Evolutionary conservation across 2,329 filamentous ascomycete genomes (phyloP).

Genomic region (Ophiosphaerella narmari): DNA sequence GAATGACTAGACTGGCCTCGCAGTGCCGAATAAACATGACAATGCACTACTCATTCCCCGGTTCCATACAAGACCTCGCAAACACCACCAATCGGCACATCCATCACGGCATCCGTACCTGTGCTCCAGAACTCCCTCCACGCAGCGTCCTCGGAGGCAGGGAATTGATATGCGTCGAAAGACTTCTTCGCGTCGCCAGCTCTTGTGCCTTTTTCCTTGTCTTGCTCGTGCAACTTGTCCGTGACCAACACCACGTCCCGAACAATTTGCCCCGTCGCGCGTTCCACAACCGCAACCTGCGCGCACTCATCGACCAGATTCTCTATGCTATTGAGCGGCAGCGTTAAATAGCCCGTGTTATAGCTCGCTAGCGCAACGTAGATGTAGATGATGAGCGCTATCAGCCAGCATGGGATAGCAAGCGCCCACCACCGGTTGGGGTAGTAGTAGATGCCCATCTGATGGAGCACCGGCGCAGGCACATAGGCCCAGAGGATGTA

Average conservation of each 20-base stretch:
- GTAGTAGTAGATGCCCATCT: slow-evolving; percentile 94
- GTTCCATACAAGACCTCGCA: slow-evolving; percentile 91
- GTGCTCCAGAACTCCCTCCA: slow-evolving; percentile 88
- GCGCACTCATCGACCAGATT: slow-evolving; percentile 91
- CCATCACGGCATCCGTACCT: slow-evolving; percentile 96
- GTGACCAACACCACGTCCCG: slow-evolving; percentile 30
- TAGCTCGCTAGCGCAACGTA: slow-evolving; percentile 91
- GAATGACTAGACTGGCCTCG: not conserved
- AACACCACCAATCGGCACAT: slow-evolving; percentile 91
- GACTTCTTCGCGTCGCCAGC: slow-evolving; percentile 9
- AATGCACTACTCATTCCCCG: slow-evolving; percentile 13
- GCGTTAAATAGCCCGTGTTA: slow-evolving; percentile 86
- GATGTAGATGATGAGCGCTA: slow-evolving; percentile 87
- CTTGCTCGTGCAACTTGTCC: slow-evolving; percentile 21
- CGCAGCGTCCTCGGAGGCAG: slow-evolving; percentile 52
- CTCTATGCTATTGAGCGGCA: slow-evolving; percentile 78
- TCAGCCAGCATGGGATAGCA: slow-evolving; percentile 86
- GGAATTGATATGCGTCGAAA: no score
- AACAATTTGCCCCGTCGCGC: slow-evolving; percentile 62
- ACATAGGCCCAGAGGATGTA: slow-evolving; percentile 86
- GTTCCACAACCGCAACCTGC: slow-evolving; percentile 80
- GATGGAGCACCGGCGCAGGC: slow-evolving; percentile 87
- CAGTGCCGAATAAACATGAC: slow-evolving; percentile 18
- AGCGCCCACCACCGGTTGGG: slow-evolving; percentile 98
- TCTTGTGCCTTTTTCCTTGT: slow-evolving; percentile 48